Percentiles rank a stretch among this genome's conserved stretches.
Evolutionary conservation across 345 rosid species (phyloP).

Genomic region (Clausena lansium): DNA sequence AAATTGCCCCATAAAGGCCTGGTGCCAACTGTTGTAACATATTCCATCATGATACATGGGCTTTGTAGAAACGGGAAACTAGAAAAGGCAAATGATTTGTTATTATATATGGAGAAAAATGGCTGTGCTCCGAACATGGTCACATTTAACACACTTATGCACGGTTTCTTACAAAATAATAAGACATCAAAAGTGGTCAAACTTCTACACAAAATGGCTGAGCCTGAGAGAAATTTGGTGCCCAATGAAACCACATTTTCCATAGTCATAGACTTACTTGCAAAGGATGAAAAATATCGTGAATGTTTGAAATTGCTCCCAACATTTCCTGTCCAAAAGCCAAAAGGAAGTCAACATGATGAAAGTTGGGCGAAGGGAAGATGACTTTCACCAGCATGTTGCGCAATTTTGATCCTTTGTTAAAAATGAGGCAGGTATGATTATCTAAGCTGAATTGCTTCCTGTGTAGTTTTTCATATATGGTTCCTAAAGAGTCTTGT

Average conservation of each 20-base stretch:
- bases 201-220: slow-evolving; percentile 7
- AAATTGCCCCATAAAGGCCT: slow-evolving; percentile 1
- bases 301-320: background rate
- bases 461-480: background rate
- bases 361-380: background rate
- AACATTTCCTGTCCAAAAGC: background rate
- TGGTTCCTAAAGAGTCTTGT: background rate
- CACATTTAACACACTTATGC: slow-evolving; percentile 11
- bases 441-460: background rate
- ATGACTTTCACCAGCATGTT: background rate
- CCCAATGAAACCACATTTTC: background rate
- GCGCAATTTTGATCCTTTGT: background rate
- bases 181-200: background rate
- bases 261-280: background rate
- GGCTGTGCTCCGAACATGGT: slow-evolving; percentile 7
- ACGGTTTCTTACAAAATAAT: background rate
- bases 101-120: slow-evolving; percentile 4
- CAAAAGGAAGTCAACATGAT: background rate
- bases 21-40: slow-evolving; percentile 6
- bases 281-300: slow-evolving; percentile 1
- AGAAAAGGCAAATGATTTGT: slow-evolving; percentile 3
- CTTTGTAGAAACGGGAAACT: background rate
- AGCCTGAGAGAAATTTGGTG: background rate
- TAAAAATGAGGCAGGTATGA: background rate
- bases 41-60: background rate